Evolutionary conservation across 176 grass and related monocot species (phyloP).

Genomic region (Zoysia pacifica): DNA sequence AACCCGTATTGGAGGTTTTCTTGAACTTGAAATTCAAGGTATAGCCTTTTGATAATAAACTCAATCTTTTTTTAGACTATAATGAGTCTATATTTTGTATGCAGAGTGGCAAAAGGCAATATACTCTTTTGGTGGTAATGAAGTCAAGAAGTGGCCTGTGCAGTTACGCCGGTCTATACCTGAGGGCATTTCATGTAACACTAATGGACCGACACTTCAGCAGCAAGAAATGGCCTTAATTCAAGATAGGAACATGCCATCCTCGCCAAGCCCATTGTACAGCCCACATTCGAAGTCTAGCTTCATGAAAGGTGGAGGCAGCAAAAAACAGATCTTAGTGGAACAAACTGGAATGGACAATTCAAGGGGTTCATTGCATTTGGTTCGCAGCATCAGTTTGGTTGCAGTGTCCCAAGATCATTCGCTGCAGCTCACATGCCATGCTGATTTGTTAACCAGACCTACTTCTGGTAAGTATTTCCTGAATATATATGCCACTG

Average conservation of each 20-base stretch:
- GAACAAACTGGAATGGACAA: slow-evolving; percentile 69
- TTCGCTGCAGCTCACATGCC: slow-evolving; percentile 79
- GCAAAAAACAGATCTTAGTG: slow-evolving; percentile 80
- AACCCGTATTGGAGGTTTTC: slow-evolving; percentile 82
- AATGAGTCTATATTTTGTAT: slow-evolving; percentile 12
- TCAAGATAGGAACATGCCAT: slow-evolving; percentile 84
- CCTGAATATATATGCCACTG: not conserved
- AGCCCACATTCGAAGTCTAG: slow-evolving; percentile 83
- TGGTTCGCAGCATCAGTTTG: slow-evolving; percentile 92
- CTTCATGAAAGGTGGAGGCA: slow-evolving; percentile 75
- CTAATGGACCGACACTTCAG: slow-evolving; percentile 64
- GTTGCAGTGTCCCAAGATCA: slow-evolving; percentile 79
- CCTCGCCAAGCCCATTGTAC: slow-evolving; percentile 78
- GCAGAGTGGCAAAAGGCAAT: slow-evolving; percentile 98
- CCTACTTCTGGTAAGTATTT: slow-evolving; percentile 56
- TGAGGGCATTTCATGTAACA: slow-evolving; percentile 59
- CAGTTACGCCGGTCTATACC: slow-evolving; percentile 84
- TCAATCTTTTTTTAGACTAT: slow-evolving; percentile 28
- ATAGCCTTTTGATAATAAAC: slow-evolving; percentile 21
- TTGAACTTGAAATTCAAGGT: slow-evolving; percentile 99
- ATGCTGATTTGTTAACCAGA: slow-evolving; percentile 58
- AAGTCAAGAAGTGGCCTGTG: slow-evolving; percentile 90
- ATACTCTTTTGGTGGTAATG: slow-evolving; percentile 84
- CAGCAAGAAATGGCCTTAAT: slow-evolving; percentile 80
- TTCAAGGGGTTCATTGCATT: slow-evolving; percentile 71